Evolutionary conservation across 768 basidiomycete species (phyloP), one percentile per base, ranked within the genome.

Genomic region (Collybiopsis luxurians): DNA sequence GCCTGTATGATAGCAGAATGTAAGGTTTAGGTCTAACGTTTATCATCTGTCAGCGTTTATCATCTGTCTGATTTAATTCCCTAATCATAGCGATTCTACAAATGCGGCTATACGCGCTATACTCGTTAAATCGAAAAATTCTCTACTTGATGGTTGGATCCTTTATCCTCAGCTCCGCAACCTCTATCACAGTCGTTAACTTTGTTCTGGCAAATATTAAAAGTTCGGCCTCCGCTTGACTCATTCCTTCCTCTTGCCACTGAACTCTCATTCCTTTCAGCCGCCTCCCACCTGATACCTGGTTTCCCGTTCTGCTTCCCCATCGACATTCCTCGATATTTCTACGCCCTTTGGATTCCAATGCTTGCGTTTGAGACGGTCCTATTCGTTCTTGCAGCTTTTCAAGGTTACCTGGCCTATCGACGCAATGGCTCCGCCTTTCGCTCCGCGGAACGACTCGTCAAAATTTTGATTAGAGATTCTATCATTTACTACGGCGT

Each of bases 281-380:
- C 19, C 7, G 13, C 28, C 11, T 15, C 6, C n/a, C 3, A 24
- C 34, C 27, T 50, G 17, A 55, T 62, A 64, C 72, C 40, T 6
- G 61, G 69, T n/a, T 60, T 60, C 6, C 57, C 64, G 5, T 79
- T 81, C 57, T 86, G 84, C 62, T 57, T 71, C 9, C 75, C 80
- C 6, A 42, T 43, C 10, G 63, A 67, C 34, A 61, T 83, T 6
- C 71, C 80, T 4, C 43, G 54, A 7, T 70, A 74, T 39, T 81
- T 84, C 64, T 85, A 75, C 62, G 70, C 75, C n/a, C 83, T 83
- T 66, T 87, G 85, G 85, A 76, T 86, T 42, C 84, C 84, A 1
- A 74, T 83, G 61, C 70, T 87, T 15, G 63, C 71, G 2, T 84
- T 79, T 36, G 85, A 87, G 62, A 75, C 67, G 55, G 62, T 84